These are phyloP conservation scores for Scytalidium sp. DNA, from an alignment of 2,329 filamentous ascomycete genomes.

Conservation along the genomic window DNA sequence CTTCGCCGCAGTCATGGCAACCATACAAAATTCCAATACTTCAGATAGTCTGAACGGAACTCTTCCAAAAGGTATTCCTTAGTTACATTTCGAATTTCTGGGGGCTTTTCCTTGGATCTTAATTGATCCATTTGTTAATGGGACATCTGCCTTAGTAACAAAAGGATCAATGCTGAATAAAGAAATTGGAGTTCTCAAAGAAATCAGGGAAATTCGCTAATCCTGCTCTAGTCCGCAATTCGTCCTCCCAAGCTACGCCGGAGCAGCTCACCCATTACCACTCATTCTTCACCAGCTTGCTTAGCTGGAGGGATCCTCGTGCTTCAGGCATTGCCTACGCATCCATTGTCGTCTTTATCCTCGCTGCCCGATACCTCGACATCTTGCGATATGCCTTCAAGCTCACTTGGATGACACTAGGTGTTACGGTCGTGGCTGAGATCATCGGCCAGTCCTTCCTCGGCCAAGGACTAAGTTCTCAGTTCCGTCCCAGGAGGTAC, in stretches of 20 bases:
- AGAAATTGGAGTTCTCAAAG: conserved; percentile 52
- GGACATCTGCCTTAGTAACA: no score
- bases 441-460: conserved; percentile 58
- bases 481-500: conserved; percentile 65
- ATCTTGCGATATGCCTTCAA: conserved; percentile 63
- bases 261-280: conserved; percentile 68
- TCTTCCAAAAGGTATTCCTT: neutral
- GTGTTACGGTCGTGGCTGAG: conserved; percentile 59
- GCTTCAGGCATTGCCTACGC: conserved; percentile 64
- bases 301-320: conserved; percentile 68
- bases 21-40: neutral
- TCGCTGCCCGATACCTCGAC: conserved; percentile 63
- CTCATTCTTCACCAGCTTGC: conserved; percentile 66
- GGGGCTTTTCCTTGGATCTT: no score
- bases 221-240: conserved; percentile 54
- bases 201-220: conserved; percentile 54
- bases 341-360: conserved; percentile 52
- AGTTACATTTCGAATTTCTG: neutral
- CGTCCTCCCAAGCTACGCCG: conserved; percentile 52
- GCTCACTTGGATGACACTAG: conserved; percentile 61
- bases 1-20: neutral
- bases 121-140: no score
- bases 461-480: conserved; percentile 59
- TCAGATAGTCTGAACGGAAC: neutral
- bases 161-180: no score